Base-by-base conservation (phyloP, 2,329 filamentous ascomycete genomes). In the Aspergillus tamarii region DNA sequence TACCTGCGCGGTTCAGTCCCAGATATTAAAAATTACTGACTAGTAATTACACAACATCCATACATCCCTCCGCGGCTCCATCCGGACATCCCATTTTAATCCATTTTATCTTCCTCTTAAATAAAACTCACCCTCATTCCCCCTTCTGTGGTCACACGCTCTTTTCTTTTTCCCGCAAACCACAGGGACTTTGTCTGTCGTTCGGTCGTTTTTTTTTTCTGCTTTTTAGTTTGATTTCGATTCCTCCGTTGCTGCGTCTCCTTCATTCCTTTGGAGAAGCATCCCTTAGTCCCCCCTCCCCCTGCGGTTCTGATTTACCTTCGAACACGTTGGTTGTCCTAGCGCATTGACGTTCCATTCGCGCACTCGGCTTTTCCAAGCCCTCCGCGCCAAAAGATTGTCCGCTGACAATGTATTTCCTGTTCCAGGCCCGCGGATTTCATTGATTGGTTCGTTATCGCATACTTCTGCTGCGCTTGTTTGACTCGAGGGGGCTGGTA, bases 191-290 rank as follows among this genome's bases (percentile, higher is more conserved):
- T 58, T 8, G 21, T 41, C 28, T 57, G 34, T 54, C 39, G 57
- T 56, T 56, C n/a, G 39, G 30, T 23, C 28, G 11, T 43, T 57
- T 54, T 48, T n/a, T n/a, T n/a, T n/a, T n/a, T n/a, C n/a, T 34
- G 53, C 26, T 59, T 30, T 61, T 55, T 36, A n/a, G n/a, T 60
- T 43, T 30, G 36, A 16, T 32, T 48, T 43, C 39, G 36, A 16
- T 32, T 41, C 28, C 11, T 53, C 23, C n/a, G 32, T 57, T 50
- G 50, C 58, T 30, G 32, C 59, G 46, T 59, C 61, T 66, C 65
- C 65, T 67, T 66, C 66, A 68, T 69, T 68, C 66, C 55, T 63
- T 57, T 57, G 57, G 61, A 50, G 55, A 46, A 61, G 45, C 57
- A 54, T 65, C 62, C 59, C 54, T 57, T 46, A 52, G 59, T 64